These are phyloP conservation scores for Fragilaria radians DNA, from an alignment of 108 stramenopile genomes.

Conservation along the genomic window DNA sequence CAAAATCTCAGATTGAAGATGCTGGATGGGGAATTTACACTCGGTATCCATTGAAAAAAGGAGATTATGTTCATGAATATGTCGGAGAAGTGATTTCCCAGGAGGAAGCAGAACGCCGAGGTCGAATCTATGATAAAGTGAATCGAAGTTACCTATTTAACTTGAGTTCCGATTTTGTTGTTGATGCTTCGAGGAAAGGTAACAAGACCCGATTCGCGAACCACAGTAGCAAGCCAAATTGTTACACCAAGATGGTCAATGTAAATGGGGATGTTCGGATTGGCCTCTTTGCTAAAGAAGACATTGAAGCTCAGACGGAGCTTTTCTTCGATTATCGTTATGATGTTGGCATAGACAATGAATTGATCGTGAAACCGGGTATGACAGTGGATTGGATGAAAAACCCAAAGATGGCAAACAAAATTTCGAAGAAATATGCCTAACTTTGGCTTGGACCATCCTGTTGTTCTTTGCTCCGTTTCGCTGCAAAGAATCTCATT, in stretches of 20 bases:
- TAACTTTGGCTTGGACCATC: no score
- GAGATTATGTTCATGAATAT: slow-evolving; percentile 81
- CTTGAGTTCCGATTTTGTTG: slow-evolving; percentile 48
- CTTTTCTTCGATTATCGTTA: slow-evolving; percentile 63
- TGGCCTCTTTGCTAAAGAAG: slow-evolving; percentile 70
- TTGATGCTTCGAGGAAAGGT: slow-evolving; percentile 80
- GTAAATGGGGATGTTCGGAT: slow-evolving; percentile 77
- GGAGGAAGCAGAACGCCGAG: slow-evolving; percentile 81
- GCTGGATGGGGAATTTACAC: slow-evolving; percentile 85
- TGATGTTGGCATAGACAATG: slow-evolving; percentile 39
- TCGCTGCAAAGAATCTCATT: no score
- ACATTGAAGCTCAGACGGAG: slow-evolving; percentile 67
- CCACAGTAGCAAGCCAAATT: slow-evolving; percentile 67
- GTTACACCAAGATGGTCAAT: slow-evolving; percentile 41
- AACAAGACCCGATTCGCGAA: slow-evolving; percentile 81
- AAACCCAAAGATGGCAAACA: slow-evolving; percentile 14
- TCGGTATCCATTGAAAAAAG: slow-evolving; percentile 52
- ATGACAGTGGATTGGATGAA: slow-evolving; percentile 48
- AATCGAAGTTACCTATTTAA: slow-evolving; percentile 81
- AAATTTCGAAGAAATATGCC: slow-evolving; percentile 3
- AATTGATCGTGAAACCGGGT: slow-evolving; percentile 44
- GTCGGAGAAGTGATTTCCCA: slow-evolving; percentile 76
- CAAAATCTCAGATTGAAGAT: slow-evolving; percentile 41
- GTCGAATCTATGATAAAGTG: slow-evolving; percentile 63
- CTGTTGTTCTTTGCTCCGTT: no score